These are phyloP conservation scores for Strobilomyces confusus DNA, from an alignment of 768 basidiomycete genomes.

Conservation along the genomic window DNA sequence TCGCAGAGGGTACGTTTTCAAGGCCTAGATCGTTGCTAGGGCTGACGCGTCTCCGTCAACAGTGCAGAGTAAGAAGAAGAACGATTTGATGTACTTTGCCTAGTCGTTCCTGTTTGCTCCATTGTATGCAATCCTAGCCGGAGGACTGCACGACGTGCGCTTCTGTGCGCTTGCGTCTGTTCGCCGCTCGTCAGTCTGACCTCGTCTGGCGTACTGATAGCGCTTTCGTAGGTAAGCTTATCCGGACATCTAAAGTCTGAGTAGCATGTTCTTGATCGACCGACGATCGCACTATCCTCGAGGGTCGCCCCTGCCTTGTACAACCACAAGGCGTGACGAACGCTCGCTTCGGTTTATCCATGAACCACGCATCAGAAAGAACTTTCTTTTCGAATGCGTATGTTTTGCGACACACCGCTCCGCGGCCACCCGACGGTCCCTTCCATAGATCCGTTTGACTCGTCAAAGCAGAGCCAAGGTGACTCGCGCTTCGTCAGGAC, in stretches of 20 bases:
- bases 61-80: slow-evolving; percentile 99
- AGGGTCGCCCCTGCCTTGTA: too few species aligned
- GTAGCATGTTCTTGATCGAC: background rate
- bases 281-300: background rate
- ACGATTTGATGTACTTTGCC: slow-evolving; percentile 92
- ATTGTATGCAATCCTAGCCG: slow-evolving; percentile 8
- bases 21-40: background rate
- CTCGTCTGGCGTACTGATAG: too few species aligned
- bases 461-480: too few species aligned
- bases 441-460: too few species aligned
- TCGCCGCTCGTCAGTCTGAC: too few species aligned
- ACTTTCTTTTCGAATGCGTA: too few species aligned
- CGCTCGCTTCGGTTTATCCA: too few species aligned
- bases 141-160: background rate
- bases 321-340: too few species aligned
- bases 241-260: background rate
- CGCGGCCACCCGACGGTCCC: too few species aligned
- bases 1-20: slow-evolving; percentile 67
- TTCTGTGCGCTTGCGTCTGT: background rate
- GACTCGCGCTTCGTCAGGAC: too few species aligned
- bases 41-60: slow-evolving; percentile 29
- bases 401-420: too few species aligned
- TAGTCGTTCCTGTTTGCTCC: slow-evolving; percentile 35
- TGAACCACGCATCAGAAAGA: too few species aligned
- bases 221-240: background rate